Evolutionary conservation across 495 filamentous ascomycete species (phyloP).

Genomic region (Tricharina praecox): DNA sequence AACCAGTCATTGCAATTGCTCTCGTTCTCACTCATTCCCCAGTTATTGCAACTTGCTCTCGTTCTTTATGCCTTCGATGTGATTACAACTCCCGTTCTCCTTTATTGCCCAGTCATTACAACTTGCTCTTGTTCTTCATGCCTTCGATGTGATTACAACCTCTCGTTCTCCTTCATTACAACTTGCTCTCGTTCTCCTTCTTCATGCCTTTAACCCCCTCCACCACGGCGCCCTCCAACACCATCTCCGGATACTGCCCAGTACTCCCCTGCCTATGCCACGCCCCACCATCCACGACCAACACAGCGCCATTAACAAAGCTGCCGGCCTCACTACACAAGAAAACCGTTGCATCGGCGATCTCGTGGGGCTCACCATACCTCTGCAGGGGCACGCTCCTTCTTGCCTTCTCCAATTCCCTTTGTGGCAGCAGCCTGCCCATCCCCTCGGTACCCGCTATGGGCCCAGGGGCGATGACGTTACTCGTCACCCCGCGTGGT

Average conservation of each 20-base stretch:
- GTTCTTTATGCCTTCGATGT: neutral
- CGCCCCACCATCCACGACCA: constrained; percentile 65
- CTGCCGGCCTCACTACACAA: constrained; percentile 68
- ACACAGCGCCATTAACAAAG: constrained; percentile 60
- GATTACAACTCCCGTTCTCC: too few species aligned
- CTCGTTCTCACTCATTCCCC: too few species aligned
- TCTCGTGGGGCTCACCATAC: constrained; percentile 66
- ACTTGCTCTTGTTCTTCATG: too few species aligned
- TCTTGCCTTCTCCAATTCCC: constrained; percentile 23
- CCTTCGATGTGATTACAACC: neutral
- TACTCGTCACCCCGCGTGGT: constrained; percentile 72
- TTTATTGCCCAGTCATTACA: too few species aligned
- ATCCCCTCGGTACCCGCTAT: constrained; percentile 44
- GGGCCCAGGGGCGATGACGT: constrained; percentile 31
- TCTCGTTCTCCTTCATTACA: constrained; percentile 6
- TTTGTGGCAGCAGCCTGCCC: constrained; percentile 32
- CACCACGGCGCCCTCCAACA: constrained; percentile 6
- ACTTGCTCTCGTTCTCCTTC: constrained; percentile 10
- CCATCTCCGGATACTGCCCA: constrained; percentile 20
- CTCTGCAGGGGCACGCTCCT: constrained; percentile 47
- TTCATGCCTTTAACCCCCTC: constrained; percentile 23
- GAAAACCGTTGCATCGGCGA: constrained; percentile 82
- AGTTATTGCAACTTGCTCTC: too few species aligned
- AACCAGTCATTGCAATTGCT: too few species aligned
- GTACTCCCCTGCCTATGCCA: constrained; percentile 39